Conservation (phyloP, 331 rosid species). For the Rosa hybrid region DNA sequence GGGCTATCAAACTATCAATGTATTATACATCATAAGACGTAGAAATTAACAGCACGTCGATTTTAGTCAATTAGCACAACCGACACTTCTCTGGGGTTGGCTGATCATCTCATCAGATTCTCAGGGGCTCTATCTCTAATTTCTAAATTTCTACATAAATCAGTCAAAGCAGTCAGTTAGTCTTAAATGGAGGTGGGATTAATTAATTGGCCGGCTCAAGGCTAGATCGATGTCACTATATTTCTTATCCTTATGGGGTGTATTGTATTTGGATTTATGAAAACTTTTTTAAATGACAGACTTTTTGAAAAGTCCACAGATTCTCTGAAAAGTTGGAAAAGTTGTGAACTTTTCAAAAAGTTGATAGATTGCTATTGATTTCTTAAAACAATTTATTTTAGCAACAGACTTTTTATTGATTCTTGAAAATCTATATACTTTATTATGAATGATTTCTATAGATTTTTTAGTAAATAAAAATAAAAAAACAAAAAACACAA, state of each 20-base stretch:
- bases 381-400: no score
- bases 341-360: no score
- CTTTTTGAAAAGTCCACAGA: no score
- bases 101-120: neutral
- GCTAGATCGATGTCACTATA: conserved; percentile 2
- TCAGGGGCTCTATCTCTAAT: neutral
- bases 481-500: no score
- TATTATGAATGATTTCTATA: no score
- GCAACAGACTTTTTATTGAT: no score
- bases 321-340: no score
- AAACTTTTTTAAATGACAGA: no score
- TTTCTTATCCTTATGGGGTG: neutral
- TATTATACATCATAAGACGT: neutral
- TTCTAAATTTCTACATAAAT: neutral
- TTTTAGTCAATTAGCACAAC: neutral
- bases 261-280: no score
- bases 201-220: conserved; percentile 8
- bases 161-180: conserved; percentile 10
- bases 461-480: no score
- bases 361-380: no score
- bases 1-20: neutral
- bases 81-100: conserved; percentile 9
- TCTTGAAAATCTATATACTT: no score
- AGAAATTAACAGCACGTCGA: neutral
- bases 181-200: conserved; percentile 1